phyloP scores from a whole-genome alignment of 352 stramenopile genomes.

The Halophytophthora batemanensis region DNA sequence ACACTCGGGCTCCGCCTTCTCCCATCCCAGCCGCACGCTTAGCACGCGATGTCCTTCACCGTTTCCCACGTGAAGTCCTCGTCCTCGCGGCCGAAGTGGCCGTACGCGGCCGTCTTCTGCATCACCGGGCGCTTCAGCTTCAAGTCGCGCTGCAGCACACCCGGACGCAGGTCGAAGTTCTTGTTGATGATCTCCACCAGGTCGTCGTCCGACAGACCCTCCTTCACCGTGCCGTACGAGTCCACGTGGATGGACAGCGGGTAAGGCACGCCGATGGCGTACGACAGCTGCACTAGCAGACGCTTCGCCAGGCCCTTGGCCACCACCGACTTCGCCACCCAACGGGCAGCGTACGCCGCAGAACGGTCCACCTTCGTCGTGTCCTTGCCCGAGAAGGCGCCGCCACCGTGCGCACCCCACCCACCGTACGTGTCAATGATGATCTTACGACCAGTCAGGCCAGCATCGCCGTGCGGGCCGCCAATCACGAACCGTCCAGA shows the following conservation, averaged over 20 bases:
- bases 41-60: constrained; percentile 90
- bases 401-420: constrained; percentile 98
- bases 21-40: constrained; percentile 22
- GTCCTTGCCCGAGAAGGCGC: constrained; percentile 99
- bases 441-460: constrained; percentile 99
- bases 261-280: constrained; percentile 98
- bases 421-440: constrained; percentile 99
- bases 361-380: constrained; percentile 99
- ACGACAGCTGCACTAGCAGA: constrained; percentile 97
- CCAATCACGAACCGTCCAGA: constrained; percentile 99
- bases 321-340: constrained; percentile 99
- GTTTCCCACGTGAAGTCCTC: constrained; percentile 99
- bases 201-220: constrained; percentile 94
- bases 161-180: constrained; percentile 98
- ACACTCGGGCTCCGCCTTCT: constrained; percentile 11
- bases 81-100: constrained; percentile 98
- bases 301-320: constrained; percentile 93
- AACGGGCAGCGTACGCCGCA: constrained; percentile 97
- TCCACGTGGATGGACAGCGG: constrained; percentile 97
- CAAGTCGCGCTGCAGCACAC: constrained; percentile 98
- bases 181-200: constrained; percentile 98
- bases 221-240: constrained; percentile 97
- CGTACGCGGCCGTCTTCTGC: constrained; percentile 98
- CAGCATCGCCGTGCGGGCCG: constrained; percentile 97
- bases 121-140: constrained; percentile 97